Percentiles rank a stretch among this genome's conserved stretches.
Conservation (phyloP, 2,329 filamentous ascomycete genomes). For the Cordyceps cateniannulata region DNA sequence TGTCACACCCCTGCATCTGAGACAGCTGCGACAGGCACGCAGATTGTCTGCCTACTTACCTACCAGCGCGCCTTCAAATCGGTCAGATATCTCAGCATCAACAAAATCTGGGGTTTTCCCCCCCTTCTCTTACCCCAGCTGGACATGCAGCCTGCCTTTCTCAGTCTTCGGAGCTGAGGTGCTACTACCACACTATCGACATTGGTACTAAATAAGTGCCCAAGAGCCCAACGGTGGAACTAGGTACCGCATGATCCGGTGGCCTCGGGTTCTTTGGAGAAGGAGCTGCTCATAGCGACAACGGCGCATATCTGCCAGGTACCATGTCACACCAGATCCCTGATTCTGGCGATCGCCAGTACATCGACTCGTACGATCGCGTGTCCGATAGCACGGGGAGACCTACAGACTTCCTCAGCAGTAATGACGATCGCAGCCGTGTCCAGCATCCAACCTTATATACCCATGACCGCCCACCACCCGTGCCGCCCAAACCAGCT, state of each 20-base stretch:
- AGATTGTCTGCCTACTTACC: neutral
- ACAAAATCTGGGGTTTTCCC: neutral
- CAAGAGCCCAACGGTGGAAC: neutral
- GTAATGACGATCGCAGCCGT: slow-evolving; percentile 1
- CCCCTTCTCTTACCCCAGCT: neutral
- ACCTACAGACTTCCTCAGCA: neutral
- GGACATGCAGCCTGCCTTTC: neutral
- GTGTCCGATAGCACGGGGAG: neutral
- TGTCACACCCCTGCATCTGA: slow-evolving; percentile 9
- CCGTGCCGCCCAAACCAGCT: slow-evolving; percentile 14
- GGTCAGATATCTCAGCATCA: neutral
- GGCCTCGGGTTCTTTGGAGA: neutral
- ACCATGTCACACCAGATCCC: slow-evolving; percentile 8
- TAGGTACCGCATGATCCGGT: neutral
- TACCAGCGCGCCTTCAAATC: neutral
- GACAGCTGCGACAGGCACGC: slow-evolving; percentile 6
- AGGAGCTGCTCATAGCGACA: neutral
- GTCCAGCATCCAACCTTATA: neutral
- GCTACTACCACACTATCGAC: neutral
- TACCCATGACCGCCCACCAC: slow-evolving; percentile 1
- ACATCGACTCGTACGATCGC: slow-evolving; percentile 1
- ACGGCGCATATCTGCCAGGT: neutral
- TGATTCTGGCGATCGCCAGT: slow-evolving; percentile 1
- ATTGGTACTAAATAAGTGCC: neutral
- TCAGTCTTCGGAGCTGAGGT: neutral